These are phyloP conservation scores for Saccharomyces pastorianus DNA, from an alignment of 1,139 yeast species.

Conservation along the genomic window DNA sequence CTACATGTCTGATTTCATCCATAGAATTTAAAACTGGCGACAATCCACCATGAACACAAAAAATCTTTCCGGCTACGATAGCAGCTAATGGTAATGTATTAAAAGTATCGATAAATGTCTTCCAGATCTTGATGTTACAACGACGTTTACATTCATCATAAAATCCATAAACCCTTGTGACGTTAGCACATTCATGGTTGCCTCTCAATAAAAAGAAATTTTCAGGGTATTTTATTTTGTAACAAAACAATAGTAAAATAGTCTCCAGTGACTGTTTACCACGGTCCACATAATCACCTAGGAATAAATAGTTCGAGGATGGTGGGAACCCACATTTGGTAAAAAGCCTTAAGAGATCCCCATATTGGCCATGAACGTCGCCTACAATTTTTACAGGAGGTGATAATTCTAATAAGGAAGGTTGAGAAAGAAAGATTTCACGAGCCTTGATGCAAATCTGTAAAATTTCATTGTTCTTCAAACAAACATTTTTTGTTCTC, in stretches of 20 bases:
- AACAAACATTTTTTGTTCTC: constrained; percentile 78
- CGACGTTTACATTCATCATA: constrained; percentile 95
- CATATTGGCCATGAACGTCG: constrained; percentile 95
- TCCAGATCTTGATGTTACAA: constrained; percentile 90
- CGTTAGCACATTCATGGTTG: constrained; percentile 95
- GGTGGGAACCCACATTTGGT: constrained; percentile 99
- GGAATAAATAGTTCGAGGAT: constrained; percentile 75
- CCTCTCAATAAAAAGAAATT: constrained; percentile 89
- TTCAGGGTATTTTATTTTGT: constrained; percentile 92
- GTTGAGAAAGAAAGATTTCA: constrained; percentile 82
- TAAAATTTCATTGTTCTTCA: constrained; percentile 81
- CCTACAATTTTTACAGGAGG: constrained; percentile 98
- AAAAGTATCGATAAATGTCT: constrained; percentile 84
- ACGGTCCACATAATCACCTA: constrained; percentile 95
- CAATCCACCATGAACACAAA: constrained; percentile 95
- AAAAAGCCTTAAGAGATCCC: constrained; percentile 81
- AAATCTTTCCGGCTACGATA: constrained; percentile 89
- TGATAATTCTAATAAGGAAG: constrained; percentile 75
- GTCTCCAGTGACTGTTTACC: constrained; percentile 94
- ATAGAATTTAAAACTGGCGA: constrained; percentile 84
- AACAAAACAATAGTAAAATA: constrained; percentile 72
- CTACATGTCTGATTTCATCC: constrained; percentile 87
- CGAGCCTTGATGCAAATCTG: constrained; percentile 79
- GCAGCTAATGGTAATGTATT: constrained; percentile 93
- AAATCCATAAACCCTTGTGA: constrained; percentile 91